Percentiles rank a stretch among this genome's conserved stretches.
These are phyloP conservation scores for Teunomyces kruisii DNA, from an alignment of 805 yeast genomes.

Conservation along the genomic window DNA sequence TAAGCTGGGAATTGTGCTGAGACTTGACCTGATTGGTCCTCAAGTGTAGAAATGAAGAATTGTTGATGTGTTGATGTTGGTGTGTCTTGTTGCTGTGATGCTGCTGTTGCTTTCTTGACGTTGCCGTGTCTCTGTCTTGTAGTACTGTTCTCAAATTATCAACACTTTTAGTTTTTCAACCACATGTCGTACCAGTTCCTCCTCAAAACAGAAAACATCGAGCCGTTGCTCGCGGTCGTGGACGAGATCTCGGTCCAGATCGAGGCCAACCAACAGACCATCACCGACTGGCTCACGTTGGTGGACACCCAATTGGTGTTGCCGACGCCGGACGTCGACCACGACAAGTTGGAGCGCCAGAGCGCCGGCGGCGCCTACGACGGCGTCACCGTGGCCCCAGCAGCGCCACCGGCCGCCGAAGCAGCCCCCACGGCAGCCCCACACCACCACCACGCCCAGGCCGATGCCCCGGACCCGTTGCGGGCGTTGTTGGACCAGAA, in stretches of 20 bases:
- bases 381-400: neutral
- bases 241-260: slow-evolving; percentile 21
- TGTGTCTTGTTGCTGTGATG: too few species aligned
- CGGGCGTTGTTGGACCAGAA: slow-evolving; percentile 23
- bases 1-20: too few species aligned
- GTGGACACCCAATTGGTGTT: slow-evolving; percentile 20
- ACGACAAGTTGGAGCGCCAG: neutral
- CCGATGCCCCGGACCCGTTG: slow-evolving; percentile 13
- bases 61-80: too few species aligned
- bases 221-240: slow-evolving; percentile 26
- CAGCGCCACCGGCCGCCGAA: neutral
- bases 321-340: slow-evolving; percentile 2
- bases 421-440: too few species aligned
- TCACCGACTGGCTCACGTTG: slow-evolving; percentile 19
- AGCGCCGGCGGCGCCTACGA: neutral
- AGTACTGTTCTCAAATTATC: too few species aligned
- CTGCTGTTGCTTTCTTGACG: too few species aligned
- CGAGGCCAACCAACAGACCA: slow-evolving; percentile 21
- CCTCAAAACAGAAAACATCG: slow-evolving; percentile 32
- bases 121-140: too few species aligned
- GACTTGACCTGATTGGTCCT: too few species aligned
- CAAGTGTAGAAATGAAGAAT: too few species aligned
- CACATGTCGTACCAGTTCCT: slow-evolving; percentile 11
- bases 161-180: too few species aligned
- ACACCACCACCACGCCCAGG: too few species aligned